A percentile compares a stretch with the other conserved stretches of the same genome.
Evolutionary conservation across 2,329 filamentous ascomycete genomes (phyloP).

Genomic region (Epichloe scottii): DNA sequence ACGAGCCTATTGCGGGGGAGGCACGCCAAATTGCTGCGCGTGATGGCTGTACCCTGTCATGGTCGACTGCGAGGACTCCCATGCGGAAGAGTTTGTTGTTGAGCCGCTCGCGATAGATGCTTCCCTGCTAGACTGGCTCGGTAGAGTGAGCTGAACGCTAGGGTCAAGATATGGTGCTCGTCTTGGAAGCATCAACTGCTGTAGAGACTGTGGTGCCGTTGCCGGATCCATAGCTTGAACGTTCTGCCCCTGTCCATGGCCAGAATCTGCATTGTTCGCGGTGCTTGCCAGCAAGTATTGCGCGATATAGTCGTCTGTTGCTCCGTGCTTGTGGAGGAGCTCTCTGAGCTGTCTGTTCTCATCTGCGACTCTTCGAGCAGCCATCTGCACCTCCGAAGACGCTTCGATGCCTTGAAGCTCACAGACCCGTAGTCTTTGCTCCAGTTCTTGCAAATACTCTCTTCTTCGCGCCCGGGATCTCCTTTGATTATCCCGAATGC

Average conservation of each 20-base stretch:
- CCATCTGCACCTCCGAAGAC: conserved; percentile 58
- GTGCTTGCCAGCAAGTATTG: conserved; percentile 21
- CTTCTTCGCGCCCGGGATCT: conserved; percentile 62
- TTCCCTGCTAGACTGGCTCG: conserved; percentile 21
- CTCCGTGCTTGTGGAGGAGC: conserved; percentile 44
- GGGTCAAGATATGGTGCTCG: conserved; percentile 18
- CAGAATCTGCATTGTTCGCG: conserved; percentile 7
- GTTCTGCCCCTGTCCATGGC: conserved; percentile 5
- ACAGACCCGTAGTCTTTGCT: conserved; percentile 46
- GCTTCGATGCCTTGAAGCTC: conserved; percentile 56
- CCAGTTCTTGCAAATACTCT: conserved; percentile 60
- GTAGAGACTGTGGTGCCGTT: conserved; percentile 21
- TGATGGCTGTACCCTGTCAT: conserved; percentile 16
- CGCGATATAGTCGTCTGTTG: conserved; percentile 42
- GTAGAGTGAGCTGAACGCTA: conserved; percentile 15
- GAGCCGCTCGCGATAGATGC: conserved; percentile 21
- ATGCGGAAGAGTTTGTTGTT: conserved; percentile 19
- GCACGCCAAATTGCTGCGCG: conserved; percentile 3
- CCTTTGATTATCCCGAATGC: conserved; percentile 66
- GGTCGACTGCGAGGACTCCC: conserved; percentile 18
- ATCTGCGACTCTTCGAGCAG: conserved; percentile 53
- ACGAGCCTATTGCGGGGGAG: conserved; percentile 1
- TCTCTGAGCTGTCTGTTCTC: conserved; percentile 54
- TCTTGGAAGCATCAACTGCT: conserved; percentile 25
- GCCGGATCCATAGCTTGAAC: conserved; percentile 13